Evolutionary conservation across 345 rosid genomes (phyloP), one percentile per base, ranked within the genome.

Genomic region (Aethionema arabicum): DNA sequence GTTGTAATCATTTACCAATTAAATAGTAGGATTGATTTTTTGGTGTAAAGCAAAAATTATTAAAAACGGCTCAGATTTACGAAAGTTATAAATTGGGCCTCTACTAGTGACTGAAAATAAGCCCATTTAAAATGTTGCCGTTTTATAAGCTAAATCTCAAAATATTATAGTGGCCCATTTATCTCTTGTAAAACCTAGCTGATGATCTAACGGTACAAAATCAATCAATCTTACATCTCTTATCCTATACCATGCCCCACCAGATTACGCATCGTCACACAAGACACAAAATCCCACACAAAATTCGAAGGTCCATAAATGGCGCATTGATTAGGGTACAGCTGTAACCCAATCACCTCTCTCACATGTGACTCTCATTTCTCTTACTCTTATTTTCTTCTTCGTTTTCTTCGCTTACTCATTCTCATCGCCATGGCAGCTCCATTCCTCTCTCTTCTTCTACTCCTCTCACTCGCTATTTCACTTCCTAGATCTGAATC

Each of bases 331-430:
- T 55, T 69, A 64, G 42, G 11, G 48, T 5, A 74, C 76, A 85
- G 80, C 87, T 80, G 88, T 70, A 74, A 66, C 66, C 75, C 81
- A 79, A 55, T 61, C 80, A 74, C 53, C 67, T 54, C 68, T 60
- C 2, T 54, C 42, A 14, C 76, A 69, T 61, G 76, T 79, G 78
- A 74, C 56, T 43, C 5, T 1, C 72, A 11, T 58, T 41, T 30
- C 35, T 30, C 57, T 15, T 57, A 11, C n/a, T 39, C 33, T 10
- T 27, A 38, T 47, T 14, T 54, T 44, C 27, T 7, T 7, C 3
- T 4, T 47, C 52, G 35, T 60, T 63, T 9, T 30, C 67, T 45
- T 29, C 44, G 8, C 56, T 8, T 47, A 7, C 15, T n/a, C 12
- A 5, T 59, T 71, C 58, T 31, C 49, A 39, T 1, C 49, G 43